phyloP scores from a whole-genome alignment of 306 rosid genomes.

The Fagus crenata region DNA sequence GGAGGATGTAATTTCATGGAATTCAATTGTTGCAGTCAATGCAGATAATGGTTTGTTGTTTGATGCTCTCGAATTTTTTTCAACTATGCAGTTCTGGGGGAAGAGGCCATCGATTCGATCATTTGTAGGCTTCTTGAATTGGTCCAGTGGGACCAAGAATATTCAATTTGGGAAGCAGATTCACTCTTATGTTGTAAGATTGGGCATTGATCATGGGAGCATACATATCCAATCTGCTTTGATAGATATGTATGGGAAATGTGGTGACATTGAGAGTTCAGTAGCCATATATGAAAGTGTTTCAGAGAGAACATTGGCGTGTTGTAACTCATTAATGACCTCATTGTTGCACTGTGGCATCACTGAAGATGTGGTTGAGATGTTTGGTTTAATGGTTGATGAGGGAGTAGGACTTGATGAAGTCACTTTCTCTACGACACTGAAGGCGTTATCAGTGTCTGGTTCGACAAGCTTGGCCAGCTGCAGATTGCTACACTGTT shows the following conservation, averaged over 20 bases:
- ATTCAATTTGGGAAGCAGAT: constrained; percentile 60
- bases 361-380: constrained; percentile 64
- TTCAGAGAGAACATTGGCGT: constrained; percentile 49
- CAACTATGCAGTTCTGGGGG: constrained; percentile 60
- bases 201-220: constrained; percentile 58
- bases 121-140: constrained; percentile 55
- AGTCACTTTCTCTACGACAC: constrained; percentile 64
- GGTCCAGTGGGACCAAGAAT: constrained; percentile 53
- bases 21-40: constrained; percentile 64
- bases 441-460: constrained; percentile 69
- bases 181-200: constrained; percentile 57
- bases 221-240: constrained; percentile 71
- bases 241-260: constrained; percentile 84
- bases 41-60: constrained; percentile 38
- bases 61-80: constrained; percentile 52
- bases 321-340: constrained; percentile 84
- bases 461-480: constrained; percentile 42
- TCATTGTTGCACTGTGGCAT: constrained; percentile 63
- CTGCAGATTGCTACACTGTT: constrained; percentile 56
- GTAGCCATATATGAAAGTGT: constrained; percentile 56
- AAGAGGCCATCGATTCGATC: constrained; percentile 73
- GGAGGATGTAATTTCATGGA: constrained; percentile 85
- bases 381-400: constrained; percentile 77
- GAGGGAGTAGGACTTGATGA: constrained; percentile 66
- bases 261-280: constrained; percentile 62